Percentiles rank a stretch among this genome's conserved stretches.
phyloP scores from a whole-genome alignment of 768 basidiomycete species.

The Leccinum sublutescens region DNA sequence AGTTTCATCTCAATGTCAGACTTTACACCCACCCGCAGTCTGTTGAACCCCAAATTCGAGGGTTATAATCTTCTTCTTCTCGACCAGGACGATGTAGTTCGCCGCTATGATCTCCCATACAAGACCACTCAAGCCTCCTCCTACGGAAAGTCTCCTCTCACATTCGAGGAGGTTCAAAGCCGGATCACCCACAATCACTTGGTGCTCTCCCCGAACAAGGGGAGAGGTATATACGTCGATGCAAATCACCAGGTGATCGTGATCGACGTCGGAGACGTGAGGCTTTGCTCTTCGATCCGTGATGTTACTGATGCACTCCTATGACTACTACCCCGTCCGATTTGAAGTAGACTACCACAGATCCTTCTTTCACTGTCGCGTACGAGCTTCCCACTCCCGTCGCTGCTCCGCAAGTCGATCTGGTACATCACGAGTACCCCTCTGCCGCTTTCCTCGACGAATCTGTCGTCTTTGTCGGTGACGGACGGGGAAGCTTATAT shows the following conservation, averaged over 20 bases:
- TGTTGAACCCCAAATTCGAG: conserved; percentile 82
- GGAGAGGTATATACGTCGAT: conserved; percentile 67
- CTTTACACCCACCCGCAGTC: conserved; percentile 47
- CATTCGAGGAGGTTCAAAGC: conserved; percentile 81
- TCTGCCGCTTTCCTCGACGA: conserved; percentile 58
- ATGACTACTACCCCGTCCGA: conserved; percentile 9
- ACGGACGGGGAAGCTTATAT: conserved; percentile 70
- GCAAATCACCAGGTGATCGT: conserved; percentile 57
- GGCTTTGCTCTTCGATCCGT: conserved; percentile 22
- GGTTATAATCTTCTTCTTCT: conserved; percentile 74
- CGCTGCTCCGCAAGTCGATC: conserved; percentile 37
- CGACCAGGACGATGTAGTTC: conserved; percentile 53
- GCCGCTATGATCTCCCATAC: conserved; percentile 48
- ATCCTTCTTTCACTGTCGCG: conserved; percentile 53
- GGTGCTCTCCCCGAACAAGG: conserved; percentile 42
- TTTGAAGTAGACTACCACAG: conserved; percentile 47
- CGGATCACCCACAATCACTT: conserved; percentile 86
- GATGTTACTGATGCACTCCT: conserved; percentile 3
- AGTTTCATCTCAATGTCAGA: conserved; percentile 26
- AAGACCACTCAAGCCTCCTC: conserved; percentile 51
- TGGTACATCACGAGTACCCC: conserved; percentile 68
- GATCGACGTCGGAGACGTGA: conserved; percentile 58
- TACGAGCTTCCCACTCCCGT: conserved; percentile 61
- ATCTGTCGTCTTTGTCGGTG: conserved; percentile 53
- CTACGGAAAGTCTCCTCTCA: conserved; percentile 59